These are phyloP conservation scores for Penicillium simplicissimum DNA, from an alignment of 495 filamentous ascomycete species.

Conservation along the genomic window DNA sequence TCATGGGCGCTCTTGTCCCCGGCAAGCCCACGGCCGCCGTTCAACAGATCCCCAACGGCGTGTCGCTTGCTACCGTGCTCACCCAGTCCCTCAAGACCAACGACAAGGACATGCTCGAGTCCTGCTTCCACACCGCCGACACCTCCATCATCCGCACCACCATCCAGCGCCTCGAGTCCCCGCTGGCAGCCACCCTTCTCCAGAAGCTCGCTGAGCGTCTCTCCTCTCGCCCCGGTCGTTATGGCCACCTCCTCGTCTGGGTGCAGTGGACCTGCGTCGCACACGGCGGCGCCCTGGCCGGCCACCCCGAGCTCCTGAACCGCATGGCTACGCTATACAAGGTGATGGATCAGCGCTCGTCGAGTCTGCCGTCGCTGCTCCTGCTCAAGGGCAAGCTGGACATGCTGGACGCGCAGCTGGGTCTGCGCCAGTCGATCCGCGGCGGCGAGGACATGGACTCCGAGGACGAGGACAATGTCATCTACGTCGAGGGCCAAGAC, in stretches of 20 bases:
- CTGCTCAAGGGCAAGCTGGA: slow-evolving; percentile 92
- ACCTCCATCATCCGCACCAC: slow-evolving; percentile 75
- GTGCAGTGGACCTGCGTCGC: slow-evolving; percentile 94
- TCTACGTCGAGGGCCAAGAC: slow-evolving; percentile 83
- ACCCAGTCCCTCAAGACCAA: slow-evolving; percentile 91
- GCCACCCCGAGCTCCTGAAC: slow-evolving; percentile 74
- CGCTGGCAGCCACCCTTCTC: slow-evolving; percentile 73
- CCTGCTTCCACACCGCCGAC: slow-evolving; percentile 81
- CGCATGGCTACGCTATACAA: slow-evolving; percentile 74
- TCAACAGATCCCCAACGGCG: slow-evolving; percentile 64
- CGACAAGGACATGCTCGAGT: slow-evolving; percentile 83
- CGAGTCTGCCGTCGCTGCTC: slow-evolving; percentile 76
- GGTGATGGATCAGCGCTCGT: slow-evolving; percentile 82
- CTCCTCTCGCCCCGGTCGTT: slow-evolving; percentile 82
- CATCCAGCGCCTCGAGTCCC: slow-evolving; percentile 84
- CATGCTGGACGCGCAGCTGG: slow-evolving; percentile 83
- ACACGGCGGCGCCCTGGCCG: slow-evolving; percentile 88
- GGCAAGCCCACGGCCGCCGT: slow-evolving; percentile 42
- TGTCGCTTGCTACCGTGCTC: slow-evolving; percentile 85
- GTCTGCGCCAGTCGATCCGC: slow-evolving; percentile 66
- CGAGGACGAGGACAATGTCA: slow-evolving; percentile 72
- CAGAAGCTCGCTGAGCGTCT: slow-evolving; percentile 84
- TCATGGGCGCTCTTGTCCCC: slow-evolving; percentile 40
- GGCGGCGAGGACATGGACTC: slow-evolving; percentile 54
- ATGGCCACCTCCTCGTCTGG: slow-evolving; percentile 91